Evolutionary conservation across 306 rosid genomes (phyloP).

Genomic region (Vigna unguiculata): DNA sequence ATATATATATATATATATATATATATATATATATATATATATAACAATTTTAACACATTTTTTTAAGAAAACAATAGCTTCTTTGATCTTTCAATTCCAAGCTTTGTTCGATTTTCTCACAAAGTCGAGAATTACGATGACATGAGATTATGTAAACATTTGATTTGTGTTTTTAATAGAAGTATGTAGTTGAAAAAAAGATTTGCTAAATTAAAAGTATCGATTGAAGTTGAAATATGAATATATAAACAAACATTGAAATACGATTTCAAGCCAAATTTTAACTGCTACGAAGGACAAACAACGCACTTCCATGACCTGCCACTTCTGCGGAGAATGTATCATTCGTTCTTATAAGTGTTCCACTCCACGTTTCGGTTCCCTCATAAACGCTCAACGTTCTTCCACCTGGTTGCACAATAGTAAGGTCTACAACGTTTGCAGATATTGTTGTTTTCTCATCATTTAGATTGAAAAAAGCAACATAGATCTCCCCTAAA

Average conservation of each 20-base stretch:
- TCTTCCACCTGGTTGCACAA: conserved; percentile 36
- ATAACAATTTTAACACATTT: too few relatives aligned
- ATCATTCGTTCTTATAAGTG: not conserved
- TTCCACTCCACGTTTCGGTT: conserved; percentile 57
- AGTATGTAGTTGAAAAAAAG: too few relatives aligned
- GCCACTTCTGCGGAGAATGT: conserved; percentile 43
- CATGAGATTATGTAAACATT: too few relatives aligned
- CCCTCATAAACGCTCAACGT: conserved; percentile 36
- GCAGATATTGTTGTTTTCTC: conserved; percentile 42
- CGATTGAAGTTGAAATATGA: too few relatives aligned
- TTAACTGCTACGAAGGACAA: conserved; percentile 36
- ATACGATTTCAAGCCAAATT: not conserved
- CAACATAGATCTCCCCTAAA: conserved; percentile 59
- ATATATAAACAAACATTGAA: not conserved
- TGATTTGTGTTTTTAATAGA: too few relatives aligned
- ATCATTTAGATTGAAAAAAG: conserved; percentile 62
- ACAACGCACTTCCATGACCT: conserved; percentile 57
- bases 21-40: too few relatives aligned
- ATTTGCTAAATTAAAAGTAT: too few relatives aligned
- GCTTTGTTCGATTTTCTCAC: too few relatives aligned
- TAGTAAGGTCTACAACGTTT: conserved; percentile 45
- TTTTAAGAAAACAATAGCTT: too few relatives aligned
- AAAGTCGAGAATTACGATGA: too few relatives aligned
- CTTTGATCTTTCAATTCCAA: too few relatives aligned
- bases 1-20: too few relatives aligned